Conservation (phyloP, 164 flowering plant genomes). For the Umbellularia californica region DNA sequence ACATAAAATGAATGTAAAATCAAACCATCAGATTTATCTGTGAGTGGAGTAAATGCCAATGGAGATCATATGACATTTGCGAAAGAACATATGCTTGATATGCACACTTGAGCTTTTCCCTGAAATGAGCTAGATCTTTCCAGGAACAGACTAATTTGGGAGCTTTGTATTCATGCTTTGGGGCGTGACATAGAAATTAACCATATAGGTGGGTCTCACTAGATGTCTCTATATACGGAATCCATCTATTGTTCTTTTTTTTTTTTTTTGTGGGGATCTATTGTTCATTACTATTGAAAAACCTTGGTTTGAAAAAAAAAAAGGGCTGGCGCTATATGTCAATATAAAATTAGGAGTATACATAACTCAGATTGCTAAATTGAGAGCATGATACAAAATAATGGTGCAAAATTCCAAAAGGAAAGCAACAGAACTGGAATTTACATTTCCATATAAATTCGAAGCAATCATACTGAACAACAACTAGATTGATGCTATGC, state of each 20-base stretch:
- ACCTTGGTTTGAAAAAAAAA: no score
- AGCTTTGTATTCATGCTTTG: no score
- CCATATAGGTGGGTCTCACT: no score
- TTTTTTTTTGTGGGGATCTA: no score
- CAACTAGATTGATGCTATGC: background rate
- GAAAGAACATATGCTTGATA: constrained; percentile 72
- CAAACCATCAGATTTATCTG: constrained; percentile 37
- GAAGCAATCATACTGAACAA: background rate
- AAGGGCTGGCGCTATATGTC: no score
- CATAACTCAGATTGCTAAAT: no score
- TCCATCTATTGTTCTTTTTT: no score
- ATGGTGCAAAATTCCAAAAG: background rate
- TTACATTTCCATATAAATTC: background rate
- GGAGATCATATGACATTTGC: constrained; percentile 78
- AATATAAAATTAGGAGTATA: no score
- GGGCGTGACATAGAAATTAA: no score
- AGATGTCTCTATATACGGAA: no score
- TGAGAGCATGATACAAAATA: no score
- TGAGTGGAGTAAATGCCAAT: constrained; percentile 70
- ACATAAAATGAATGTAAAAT: background rate
- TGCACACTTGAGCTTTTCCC: constrained; percentile 95
- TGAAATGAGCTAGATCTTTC: constrained; percentile 18
- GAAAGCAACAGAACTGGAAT: background rate
- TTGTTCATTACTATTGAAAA: no score
- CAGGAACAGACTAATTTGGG: background rate